Conservation (phyloP, 2,329 filamentous ascomycete genomes). For the Ilyonectria mors-panacis region DNA sequence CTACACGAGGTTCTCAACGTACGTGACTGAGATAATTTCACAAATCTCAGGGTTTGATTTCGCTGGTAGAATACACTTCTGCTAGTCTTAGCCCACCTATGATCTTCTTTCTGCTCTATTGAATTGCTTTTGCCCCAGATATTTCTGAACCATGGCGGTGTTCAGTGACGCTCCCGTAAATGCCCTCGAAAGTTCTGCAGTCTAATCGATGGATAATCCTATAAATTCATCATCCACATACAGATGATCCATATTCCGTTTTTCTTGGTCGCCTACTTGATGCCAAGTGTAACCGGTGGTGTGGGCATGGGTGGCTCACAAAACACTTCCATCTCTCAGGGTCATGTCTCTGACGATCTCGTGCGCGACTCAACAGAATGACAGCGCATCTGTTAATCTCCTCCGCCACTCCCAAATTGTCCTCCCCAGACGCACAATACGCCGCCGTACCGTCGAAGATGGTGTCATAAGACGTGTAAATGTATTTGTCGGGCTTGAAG, state of each 20-base stretch:
- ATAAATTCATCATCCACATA: neutral
- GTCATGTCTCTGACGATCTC: neutral
- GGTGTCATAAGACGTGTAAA: neutral
- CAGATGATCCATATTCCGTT: neutral
- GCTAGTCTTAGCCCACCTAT: too few relatives aligned
- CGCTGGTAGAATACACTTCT: too few relatives aligned
- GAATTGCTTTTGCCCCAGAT: too few relatives aligned
- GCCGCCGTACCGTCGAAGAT: neutral
- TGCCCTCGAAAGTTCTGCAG: too few relatives aligned
- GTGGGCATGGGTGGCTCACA: slow-evolving; percentile 11
- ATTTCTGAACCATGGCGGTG: too few relatives aligned
- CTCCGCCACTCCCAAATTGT: neutral
- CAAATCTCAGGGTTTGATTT: too few relatives aligned
- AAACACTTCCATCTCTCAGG: slow-evolving; percentile 7
- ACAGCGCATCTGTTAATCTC: neutral
- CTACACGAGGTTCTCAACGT: too few relatives aligned
- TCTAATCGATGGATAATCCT: neutral
- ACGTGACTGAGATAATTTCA: too few relatives aligned
- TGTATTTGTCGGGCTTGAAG: slow-evolving; percentile 10
- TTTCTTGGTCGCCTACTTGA: neutral
- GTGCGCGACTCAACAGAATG: neutral
- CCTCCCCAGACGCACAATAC: neutral
- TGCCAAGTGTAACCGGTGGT: neutral
- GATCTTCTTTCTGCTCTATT: too few relatives aligned
- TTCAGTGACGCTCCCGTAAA: too few relatives aligned